Percentiles rank a stretch among this genome's conserved stretches.
Evolutionary conservation across 192 early-diverging fungal genomes (phyloP).

Genomic region (Geosiphon pyriformis): DNA sequence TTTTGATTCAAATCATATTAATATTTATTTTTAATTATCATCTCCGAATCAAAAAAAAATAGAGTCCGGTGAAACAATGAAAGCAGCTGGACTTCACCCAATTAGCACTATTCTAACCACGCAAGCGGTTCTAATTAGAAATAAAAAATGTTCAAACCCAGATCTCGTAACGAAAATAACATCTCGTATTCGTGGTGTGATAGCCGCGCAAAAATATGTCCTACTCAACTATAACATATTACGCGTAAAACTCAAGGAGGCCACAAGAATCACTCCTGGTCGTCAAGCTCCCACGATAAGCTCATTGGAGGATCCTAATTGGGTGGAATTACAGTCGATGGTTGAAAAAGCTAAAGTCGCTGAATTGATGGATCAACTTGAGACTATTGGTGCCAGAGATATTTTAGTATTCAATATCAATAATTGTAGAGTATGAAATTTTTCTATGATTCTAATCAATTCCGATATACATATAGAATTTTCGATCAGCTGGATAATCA

Average conservation of each 20-base stretch:
- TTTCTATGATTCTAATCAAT: too few relatives aligned
- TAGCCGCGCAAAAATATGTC: slow-evolving; percentile 83
- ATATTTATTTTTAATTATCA: too few relatives aligned
- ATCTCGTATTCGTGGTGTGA: slow-evolving; percentile 84
- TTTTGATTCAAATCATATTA: too few relatives aligned
- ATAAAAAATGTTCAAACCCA: slow-evolving; percentile 70
- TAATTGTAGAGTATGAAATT: slow-evolving; percentile 59
- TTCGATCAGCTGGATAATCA: too few relatives aligned
- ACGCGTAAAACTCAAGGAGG: slow-evolving; percentile 55
- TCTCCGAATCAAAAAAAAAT: slow-evolving; percentile 58
- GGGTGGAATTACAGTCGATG: slow-evolving; percentile 93
- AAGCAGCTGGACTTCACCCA: slow-evolving; percentile 90
- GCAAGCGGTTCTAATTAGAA: slow-evolving; percentile 87
- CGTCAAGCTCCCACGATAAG: slow-evolving; percentile 89
- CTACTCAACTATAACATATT: slow-evolving; percentile 89
- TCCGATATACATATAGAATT: too few relatives aligned
- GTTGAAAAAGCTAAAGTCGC: slow-evolving; percentile 70
- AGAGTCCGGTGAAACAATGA: slow-evolving; percentile 99
- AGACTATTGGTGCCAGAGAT: slow-evolving; percentile 82
- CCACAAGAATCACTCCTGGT: slow-evolving; percentile 80
- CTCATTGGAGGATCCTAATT: slow-evolving; percentile 73
- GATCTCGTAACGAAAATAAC: slow-evolving; percentile 70
- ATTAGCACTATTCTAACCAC: slow-evolving; percentile 79
- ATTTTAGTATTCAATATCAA: slow-evolving; percentile 78
- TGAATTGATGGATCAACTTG: slow-evolving; percentile 87